Evolutionary conservation across 805 yeast genomes (phyloP), one percentile per base, ranked within the genome.

Genomic region (Saccharomycopsis sp.): DNA sequence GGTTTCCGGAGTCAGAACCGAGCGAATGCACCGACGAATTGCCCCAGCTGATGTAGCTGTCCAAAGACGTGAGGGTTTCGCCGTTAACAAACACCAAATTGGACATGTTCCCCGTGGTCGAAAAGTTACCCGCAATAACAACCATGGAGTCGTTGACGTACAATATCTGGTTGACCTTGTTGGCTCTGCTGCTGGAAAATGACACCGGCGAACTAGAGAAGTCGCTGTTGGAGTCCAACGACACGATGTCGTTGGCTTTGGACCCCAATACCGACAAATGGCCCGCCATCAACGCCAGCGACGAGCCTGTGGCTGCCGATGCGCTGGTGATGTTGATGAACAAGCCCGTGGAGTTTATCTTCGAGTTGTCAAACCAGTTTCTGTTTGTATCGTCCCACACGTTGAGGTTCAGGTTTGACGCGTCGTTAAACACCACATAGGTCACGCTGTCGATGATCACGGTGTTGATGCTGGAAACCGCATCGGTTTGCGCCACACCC

Each of bases 341-440:
- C n/a, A 58, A 25, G 3, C 61, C 63, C 42, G 63, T 49, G 41
- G n/a, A 38, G 38, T 58, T 60, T 2, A 47, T 23, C 1, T 71
- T 59, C 24, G 68, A 63, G 1, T 65, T 62, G 14, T 34, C 25
- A 25, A 74, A 69, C 80, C 80, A 77, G 14, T 67, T 49, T 1
- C 65, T 59, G 44, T 72, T 66, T 1, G 75, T 62, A 52, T 68
- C 68, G 66, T 78, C 79, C 81, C 83, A 82, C 1, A 75, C 68
- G 50, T 41, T 54, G 25, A 58, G 15, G 17, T 29, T 19, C 20
- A 54, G 57, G 20, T 19, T 52, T 15, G 51, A 19, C 42, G 64
- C 60, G 44, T 64, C 72, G 2, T 70, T 69, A 57, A 83, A 76
- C 0, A 78, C 64, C 58, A 76, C 73, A 60, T 71, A 81, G 14